Evolutionary conservation across 1,284 basidiomycete genomes (phyloP).

Genomic region (Cutaneotrichosporon dermatis): DNA sequence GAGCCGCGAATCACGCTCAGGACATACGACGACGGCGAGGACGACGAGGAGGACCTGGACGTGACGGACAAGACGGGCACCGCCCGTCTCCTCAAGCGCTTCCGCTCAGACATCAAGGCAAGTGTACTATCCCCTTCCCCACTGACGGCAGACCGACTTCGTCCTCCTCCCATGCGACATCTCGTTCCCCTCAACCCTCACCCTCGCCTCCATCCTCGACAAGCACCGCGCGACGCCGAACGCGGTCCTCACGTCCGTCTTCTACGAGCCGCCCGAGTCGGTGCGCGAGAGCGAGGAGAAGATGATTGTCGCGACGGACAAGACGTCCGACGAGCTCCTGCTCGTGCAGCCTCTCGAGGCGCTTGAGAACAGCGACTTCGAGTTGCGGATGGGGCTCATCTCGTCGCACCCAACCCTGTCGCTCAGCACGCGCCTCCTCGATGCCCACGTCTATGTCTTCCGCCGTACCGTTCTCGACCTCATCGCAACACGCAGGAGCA

Average conservation of each 20-base stretch:
- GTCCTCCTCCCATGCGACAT: slow-evolving; percentile 89
- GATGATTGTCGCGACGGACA: slow-evolving; percentile 41
- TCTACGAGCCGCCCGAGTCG: slow-evolving; percentile 59
- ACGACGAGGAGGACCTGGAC: slow-evolving; percentile 34
- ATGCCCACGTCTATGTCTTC: slow-evolving; percentile 88
- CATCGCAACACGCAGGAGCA: slow-evolving; percentile 58
- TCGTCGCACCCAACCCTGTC: slow-evolving; percentile 64
- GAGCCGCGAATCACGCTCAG: slow-evolving; percentile 31
- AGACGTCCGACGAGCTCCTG: slow-evolving; percentile 61
- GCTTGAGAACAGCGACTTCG: slow-evolving; percentile 62
- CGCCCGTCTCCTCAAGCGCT: slow-evolving; percentile 43
- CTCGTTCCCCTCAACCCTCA: slow-evolving; percentile 66
- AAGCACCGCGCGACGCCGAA: slow-evolving; percentile 72
- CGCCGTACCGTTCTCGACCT: slow-evolving; percentile 68
- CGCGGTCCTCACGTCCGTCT: slow-evolving; percentile 70
- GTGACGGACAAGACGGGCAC: slow-evolving; percentile 36
- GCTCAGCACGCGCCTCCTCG: slow-evolving; percentile 67
- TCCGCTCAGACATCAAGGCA: slow-evolving; percentile 43
- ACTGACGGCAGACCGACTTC: slow-evolving; percentile 62
- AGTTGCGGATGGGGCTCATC: slow-evolving; percentile 67
- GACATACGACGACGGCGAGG: slow-evolving; percentile 38
- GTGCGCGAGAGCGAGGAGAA: slow-evolving; percentile 49
- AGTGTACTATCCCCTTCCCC: background rate
- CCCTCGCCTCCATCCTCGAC: slow-evolving; percentile 68
- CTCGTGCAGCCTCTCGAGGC: slow-evolving; percentile 61